Base-by-base conservation (phyloP, 1,284 basidiomycete species). In the Hemileia vastatrix region DNA sequence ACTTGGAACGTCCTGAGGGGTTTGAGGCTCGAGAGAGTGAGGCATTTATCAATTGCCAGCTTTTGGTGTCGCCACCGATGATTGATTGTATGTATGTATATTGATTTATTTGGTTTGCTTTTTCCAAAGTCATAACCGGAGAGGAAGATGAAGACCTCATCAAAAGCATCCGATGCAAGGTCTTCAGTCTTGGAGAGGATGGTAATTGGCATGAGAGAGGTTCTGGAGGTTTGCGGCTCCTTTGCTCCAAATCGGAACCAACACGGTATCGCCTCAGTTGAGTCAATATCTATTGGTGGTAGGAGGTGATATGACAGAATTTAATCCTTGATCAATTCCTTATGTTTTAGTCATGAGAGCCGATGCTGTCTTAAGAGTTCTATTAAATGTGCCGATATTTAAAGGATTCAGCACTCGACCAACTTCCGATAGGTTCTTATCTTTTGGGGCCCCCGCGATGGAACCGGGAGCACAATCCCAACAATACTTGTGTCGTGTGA, bases 331-430 rank as follows among this genome's bases (percentile, higher is more conserved):
- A 44, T 18, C 13, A 44, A 24, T 45, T 27, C 6, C 15, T 5
- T 19, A 4, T 47, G 5, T 9, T 18, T 6, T 40, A 62, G 59
- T 62, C 19, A 62, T 62, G 59, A 40, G 59, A 55, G 59, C 59
- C 24, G 59, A 62, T 55, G 59, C 59, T 1, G 59, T 62, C 19
- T 54, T 54, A 11, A 47, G 59, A 33, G 59, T 62, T 5, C n/a
- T 62, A 2, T 49, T 62, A 8, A 62, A 62, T 49, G 59, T 62
- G 3, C 59, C 59, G 6, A 62, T 62, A 43, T 62, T 62, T 23
- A 55, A 62, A 21, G 59, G 59, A 27, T 62, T 62, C 24, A 62
- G 53, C 31, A 55, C 54, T 33, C 32, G 51, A 36, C 52, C 59
- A 2, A 62, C 51, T 32, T 53, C 54, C 33, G 59, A 62, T 19